These are phyloP conservation scores for Heliamphora pulchella DNA, from an alignment of 179 eudicot species.

Conservation along the genomic window DNA sequence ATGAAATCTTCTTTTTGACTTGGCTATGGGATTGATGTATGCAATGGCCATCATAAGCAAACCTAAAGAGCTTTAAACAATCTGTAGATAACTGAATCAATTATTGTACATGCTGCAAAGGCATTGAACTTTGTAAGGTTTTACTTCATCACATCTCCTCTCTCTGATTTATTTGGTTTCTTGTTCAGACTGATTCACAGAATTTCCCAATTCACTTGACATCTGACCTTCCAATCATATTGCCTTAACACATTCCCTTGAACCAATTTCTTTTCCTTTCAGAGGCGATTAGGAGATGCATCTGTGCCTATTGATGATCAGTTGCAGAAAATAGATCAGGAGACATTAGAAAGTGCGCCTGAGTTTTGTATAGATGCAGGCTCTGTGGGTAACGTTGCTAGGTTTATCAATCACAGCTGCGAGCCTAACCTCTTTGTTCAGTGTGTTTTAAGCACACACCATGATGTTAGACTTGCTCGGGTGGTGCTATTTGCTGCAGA, in stretches of 20 bases:
- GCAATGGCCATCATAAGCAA: background rate
- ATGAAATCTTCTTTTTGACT: too few relatives aligned
- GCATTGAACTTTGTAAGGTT: background rate
- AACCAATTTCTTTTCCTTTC: background rate
- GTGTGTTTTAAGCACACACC: conserved; percentile 52
- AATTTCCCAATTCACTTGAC: background rate
- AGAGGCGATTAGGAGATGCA: conserved; percentile 48
- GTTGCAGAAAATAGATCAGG: conserved; percentile 37
- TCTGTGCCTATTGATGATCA: conserved; percentile 20
- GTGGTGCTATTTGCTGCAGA: conserved; percentile 65
- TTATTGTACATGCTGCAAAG: background rate
- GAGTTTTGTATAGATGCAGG: conserved; percentile 65
- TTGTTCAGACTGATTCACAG: background rate
- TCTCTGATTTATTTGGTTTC: background rate
- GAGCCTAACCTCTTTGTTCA: conserved; percentile 65
- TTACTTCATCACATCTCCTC: too few relatives aligned
- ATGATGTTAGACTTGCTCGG: conserved; percentile 46
- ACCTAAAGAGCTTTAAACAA: background rate
- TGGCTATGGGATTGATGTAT: background rate
- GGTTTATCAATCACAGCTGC: conserved; percentile 67
- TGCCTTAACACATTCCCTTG: background rate
- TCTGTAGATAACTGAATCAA: background rate
- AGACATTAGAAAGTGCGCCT: conserved; percentile 29
- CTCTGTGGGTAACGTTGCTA: conserved; percentile 47
- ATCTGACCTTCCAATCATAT: background rate